These are phyloP conservation scores for Aspergillus conjunctus DNA, from an alignment of 495 filamentous ascomycete species.

Conservation along the genomic window DNA sequence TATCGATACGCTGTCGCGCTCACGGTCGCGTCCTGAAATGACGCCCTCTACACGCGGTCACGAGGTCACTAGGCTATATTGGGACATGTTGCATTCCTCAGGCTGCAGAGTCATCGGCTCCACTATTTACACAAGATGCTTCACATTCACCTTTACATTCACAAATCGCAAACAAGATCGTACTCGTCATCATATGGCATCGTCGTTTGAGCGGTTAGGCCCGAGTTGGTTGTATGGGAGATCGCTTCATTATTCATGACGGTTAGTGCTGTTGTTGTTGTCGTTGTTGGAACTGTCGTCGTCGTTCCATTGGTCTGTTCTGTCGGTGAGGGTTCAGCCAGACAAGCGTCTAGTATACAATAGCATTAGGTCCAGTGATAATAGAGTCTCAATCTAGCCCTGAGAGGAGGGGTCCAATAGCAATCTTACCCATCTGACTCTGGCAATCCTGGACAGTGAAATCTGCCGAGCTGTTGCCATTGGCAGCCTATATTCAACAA, in stretches of 20 bases:
- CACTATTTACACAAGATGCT: neutral
- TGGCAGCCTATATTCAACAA: constrained; percentile 19
- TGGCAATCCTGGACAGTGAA: constrained; percentile 27
- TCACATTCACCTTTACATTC: neutral
- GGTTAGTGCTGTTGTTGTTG: neutral
- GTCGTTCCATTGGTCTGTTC: constrained; percentile 4
- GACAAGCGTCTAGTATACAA: constrained; percentile 12
- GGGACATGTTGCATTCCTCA: constrained; percentile 30
- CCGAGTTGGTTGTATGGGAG: neutral
- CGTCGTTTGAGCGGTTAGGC: constrained; percentile 14
- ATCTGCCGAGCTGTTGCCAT: constrained; percentile 12
- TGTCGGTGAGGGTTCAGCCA: constrained; percentile 4
- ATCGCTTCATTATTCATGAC: neutral
- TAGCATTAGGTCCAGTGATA: neutral
- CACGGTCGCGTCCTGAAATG: constrained; percentile 13
- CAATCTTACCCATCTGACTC: constrained; percentile 21
- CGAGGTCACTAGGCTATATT: constrained; percentile 18
- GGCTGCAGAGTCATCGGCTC: constrained; percentile 17
- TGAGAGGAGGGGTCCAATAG: neutral
- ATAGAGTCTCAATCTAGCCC: neutral
- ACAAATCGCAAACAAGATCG: constrained; percentile 23
- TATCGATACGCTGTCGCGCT: neutral
- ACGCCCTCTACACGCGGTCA: constrained; percentile 19
- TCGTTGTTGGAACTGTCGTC: constrained; percentile 2
- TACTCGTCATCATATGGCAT: constrained; percentile 23